Percentiles rank a stretch among this genome's conserved stretches.
Conservation (phyloP, 768 basidiomycete species). For the Amanita rubescens region DNA sequence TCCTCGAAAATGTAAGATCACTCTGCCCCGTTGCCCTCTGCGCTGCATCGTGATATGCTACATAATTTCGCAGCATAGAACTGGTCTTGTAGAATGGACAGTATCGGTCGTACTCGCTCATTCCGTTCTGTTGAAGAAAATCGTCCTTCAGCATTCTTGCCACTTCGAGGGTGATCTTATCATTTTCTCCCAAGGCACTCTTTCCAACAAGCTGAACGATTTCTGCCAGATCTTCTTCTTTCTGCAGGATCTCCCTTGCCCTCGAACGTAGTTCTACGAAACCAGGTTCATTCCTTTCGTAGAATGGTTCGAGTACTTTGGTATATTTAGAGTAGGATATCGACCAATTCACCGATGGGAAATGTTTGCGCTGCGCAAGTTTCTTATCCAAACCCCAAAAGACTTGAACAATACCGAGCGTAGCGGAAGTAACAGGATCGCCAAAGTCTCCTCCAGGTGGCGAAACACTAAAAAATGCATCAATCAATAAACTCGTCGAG, state of each 20-base stretch:
- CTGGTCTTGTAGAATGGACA: constrained; percentile 99
- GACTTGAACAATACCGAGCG: constrained; percentile 97
- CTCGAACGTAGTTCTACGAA: constrained; percentile 89
- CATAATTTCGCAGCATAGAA: constrained; percentile 92
- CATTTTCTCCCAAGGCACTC: constrained; percentile 91
- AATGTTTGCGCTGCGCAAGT: constrained; percentile 96
- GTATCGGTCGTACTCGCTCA: constrained; percentile 94
- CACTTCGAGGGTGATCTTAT: constrained; percentile 98
- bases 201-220: constrained; percentile 99
- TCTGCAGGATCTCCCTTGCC: constrained; percentile 96
- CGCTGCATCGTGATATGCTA: constrained; percentile 89
- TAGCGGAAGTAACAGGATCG: constrained; percentile 96
- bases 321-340: constrained; percentile 99
- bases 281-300: constrained; percentile 86
- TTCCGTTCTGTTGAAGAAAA: constrained; percentile 97
- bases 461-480: constrained; percentile 55
- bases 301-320: constrained; percentile 87
- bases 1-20: constrained; percentile 77
- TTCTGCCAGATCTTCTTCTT: constrained; percentile 97
- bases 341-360: constrained; percentile 99
- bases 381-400: constrained; percentile 99
- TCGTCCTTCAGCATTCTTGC: constrained; percentile 97
- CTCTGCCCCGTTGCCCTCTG: constrained; percentile 77
- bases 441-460: constrained; percentile 99
- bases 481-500: constrained; percentile 4